A percentile compares a stretch with the other conserved stretches of the same genome.
Conservation (phyloP, 768 basidiomycete genomes). For the Boletellus sp. region DNA sequence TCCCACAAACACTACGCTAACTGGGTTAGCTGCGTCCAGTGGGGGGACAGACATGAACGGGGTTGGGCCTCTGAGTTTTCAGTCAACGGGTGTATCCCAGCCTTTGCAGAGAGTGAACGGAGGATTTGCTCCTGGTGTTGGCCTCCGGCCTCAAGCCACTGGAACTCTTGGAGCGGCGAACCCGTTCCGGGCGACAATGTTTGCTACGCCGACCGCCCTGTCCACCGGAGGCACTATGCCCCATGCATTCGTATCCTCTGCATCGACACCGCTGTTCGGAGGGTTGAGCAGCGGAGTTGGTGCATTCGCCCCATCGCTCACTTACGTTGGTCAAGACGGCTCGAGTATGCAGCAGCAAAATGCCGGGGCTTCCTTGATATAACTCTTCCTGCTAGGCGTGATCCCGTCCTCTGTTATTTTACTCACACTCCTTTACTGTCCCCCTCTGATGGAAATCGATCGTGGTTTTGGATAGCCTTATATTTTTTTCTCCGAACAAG, state of each 20-base stretch:
- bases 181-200: slow-evolving; percentile 67
- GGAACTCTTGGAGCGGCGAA: slow-evolving; percentile 50
- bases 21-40: slow-evolving; percentile 10
- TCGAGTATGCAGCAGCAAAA: slow-evolving; percentile 39
- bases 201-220: slow-evolving; percentile 32
- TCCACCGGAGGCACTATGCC: slow-evolving; percentile 1
- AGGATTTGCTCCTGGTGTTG: slow-evolving; percentile 38
- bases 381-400: slow-evolving; percentile 18
- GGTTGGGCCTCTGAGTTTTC: slow-evolving; percentile 32
- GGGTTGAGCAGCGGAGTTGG: slow-evolving; percentile 14
- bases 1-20: slow-evolving; percentile 14
- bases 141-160: slow-evolving; percentile 58
- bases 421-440: not conserved
- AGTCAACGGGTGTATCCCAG: slow-evolving; percentile 27
- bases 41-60: slow-evolving; percentile 17
- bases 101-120: slow-evolving; percentile 13
- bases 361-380: slow-evolving; percentile 49
- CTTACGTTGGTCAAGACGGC: slow-evolving; percentile 14
- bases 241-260: slow-evolving; percentile 17
- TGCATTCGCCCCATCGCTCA: slow-evolving; percentile 24
- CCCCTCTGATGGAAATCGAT: not conserved
- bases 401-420: not conserved
- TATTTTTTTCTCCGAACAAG: not conserved
- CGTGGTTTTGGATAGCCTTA: slow-evolving; percentile 3
- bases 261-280: slow-evolving; percentile 26